Percentiles rank a stretch among this genome's conserved stretches.
phyloP scores from a whole-genome alignment of 176 grass and related monocot genomes.

The Oryza meridionalis region DNA sequence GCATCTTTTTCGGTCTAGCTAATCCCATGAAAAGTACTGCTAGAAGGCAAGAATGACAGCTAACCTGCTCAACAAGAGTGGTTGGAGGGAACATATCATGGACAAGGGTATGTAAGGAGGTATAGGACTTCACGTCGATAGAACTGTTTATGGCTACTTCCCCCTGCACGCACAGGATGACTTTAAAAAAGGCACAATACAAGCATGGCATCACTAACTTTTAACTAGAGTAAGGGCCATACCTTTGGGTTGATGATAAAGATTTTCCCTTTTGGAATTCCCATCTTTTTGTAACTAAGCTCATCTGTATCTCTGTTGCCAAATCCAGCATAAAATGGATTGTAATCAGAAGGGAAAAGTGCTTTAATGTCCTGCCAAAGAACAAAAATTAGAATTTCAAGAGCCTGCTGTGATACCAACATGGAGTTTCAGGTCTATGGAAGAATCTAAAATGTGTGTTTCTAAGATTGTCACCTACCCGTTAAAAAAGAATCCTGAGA shows the following conservation, averaged over 20 bases:
- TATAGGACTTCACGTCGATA: slow-evolving; percentile 95
- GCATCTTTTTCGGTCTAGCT: slow-evolving; percentile 5
- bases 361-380: slow-evolving; percentile 90
- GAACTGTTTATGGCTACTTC: slow-evolving; percentile 93
- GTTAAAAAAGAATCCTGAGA: neutral
- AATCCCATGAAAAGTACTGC: slow-evolving; percentile 6
- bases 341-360: slow-evolving; percentile 95
- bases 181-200: slow-evolving; percentile 13
- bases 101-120: slow-evolving; percentile 95
- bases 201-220: slow-evolving; percentile 26
- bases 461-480: neutral
- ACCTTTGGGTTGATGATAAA: slow-evolving; percentile 99
- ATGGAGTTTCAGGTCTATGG: neutral
- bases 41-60: slow-evolving; percentile 21
- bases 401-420: neutral
- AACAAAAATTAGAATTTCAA: slow-evolving; percentile 33
- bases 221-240: neutral
- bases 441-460: neutral
- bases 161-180: slow-evolving; percentile 58
- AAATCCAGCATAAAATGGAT: slow-evolving; percentile 99
- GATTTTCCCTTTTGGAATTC: slow-evolving; percentile 98
- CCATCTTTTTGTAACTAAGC: slow-evolving; percentile 95
- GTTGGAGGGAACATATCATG: slow-evolving; percentile 99
- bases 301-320: slow-evolving; percentile 99
- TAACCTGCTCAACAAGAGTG: slow-evolving; percentile 96